Evolutionary conservation across 306 rosid genomes (phyloP), one percentile per base, ranked within the genome.

Genomic region (Prunus persica): DNA sequence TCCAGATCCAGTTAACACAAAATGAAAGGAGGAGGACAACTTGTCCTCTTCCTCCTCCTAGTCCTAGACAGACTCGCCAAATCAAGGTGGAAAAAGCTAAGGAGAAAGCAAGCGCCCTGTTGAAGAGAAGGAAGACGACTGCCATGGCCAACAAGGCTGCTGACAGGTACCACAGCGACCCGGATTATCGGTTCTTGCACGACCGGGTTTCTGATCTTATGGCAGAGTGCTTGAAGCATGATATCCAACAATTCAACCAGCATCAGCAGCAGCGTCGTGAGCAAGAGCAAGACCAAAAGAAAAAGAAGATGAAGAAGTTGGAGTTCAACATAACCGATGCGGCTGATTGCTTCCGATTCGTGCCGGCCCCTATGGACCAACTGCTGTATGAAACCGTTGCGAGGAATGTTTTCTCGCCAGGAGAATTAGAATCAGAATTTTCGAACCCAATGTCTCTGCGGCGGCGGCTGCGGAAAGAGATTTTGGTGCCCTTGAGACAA

Each of bases 331-430:
- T 57, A 56, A 88, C 89, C 57, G 79, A 83, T 32, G 90, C 89
- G n/a, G 88, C 91, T 0, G 79, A 84, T 14, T 88, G 91, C 90
- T 91, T 93, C 25, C 90, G 91, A 27, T 88, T 91, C 1, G 68
- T n/a, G 6, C 56, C 87, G 91, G 86, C 15, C 87, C 79, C 0
- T 76, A 85, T 89, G 6, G 63, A 22, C 0, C 64, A 38, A 38
- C 43, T 88, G 67, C 72, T 91, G 4, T 91, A 93, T 18, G 96
- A 91, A 67, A 77, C 82, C 73, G 76, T 89, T 1, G 91, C 90
- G 0, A 86, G 81, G 76, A 91, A 81, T 72, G 11, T 91, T 3
- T 91, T 89, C 74, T 86, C 89, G 8, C 74, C 83, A 0, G 6
- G 24, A 19, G 80, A 84, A 30, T 76, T 22, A 1, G 93, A 89